These are phyloP conservation scores for Melaleuca quinquenervia DNA, from an alignment of 345 rosid species.

Conservation along the genomic window DNA sequence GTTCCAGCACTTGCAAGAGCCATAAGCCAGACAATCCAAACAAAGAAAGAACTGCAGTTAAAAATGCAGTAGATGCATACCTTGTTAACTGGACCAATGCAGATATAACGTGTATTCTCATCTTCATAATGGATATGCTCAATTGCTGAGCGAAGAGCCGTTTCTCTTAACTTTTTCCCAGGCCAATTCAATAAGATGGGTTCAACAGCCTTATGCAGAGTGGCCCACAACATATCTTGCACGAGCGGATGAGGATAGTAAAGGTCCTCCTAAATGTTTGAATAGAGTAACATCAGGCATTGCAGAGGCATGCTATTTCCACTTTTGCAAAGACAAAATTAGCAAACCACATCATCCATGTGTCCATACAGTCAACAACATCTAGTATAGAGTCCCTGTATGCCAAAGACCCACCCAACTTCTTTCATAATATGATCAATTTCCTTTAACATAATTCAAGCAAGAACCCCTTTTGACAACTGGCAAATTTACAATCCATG, in stretches of 20 bases:
- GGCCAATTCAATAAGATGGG: constrained; percentile 86
- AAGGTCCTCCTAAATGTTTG: constrained; percentile 60
- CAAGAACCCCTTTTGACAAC: neutral
- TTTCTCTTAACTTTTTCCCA: constrained; percentile 81
- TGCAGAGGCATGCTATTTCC: neutral
- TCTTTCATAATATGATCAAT: neutral
- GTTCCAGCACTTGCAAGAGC: neutral
- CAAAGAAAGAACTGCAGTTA: neutral
- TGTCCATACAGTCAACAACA: neutral
- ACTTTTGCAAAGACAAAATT: neutral
- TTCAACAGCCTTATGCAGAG: constrained; percentile 59
- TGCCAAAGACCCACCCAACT: neutral
- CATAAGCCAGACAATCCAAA: neutral
- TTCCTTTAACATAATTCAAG: neutral
- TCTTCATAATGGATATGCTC: constrained; percentile 93
- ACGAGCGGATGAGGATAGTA: constrained; percentile 87
- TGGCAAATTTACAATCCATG: neutral
- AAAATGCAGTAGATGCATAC: constrained; percentile 21
- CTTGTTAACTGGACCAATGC: constrained; percentile 99
- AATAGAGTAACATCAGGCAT: neutral
- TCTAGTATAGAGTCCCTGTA: neutral
- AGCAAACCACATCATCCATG: neutral
- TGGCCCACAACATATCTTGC: constrained; percentile 84
- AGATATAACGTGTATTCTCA: constrained; percentile 80
- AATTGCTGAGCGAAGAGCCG: constrained; percentile 46